These are phyloP conservation scores for Aphanomyces cochlioides DNA, from an alignment of 352 stramenopile genomes.

Conservation along the genomic window DNA sequence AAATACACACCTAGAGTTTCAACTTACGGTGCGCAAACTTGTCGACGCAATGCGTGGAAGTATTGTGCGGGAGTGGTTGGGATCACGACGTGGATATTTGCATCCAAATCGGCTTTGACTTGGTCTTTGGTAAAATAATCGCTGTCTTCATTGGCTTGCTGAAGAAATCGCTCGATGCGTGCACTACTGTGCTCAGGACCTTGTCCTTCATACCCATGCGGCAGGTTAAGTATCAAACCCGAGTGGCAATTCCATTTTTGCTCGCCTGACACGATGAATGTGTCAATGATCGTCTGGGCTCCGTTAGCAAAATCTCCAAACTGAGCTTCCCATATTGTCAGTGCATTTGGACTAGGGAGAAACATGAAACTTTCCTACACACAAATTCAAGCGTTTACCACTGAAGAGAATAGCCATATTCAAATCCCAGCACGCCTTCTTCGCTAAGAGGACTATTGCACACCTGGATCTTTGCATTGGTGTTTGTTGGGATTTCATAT, in stretches of 20 bases:
- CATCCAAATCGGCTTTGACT: conserved; percentile 44
- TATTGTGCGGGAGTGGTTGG: conserved; percentile 92
- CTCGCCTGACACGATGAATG: conserved; percentile 76
- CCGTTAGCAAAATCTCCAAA: conserved; percentile 88
- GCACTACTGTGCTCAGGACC: conserved; percentile 81
- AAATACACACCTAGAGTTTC: conserved; percentile 2
- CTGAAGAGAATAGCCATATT: conserved; percentile 84
- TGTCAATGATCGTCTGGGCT: conserved; percentile 86
- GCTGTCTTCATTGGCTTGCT: conserved; percentile 71
- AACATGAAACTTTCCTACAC: neutral
- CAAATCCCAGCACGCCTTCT: conserved; percentile 80
- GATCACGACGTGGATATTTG: conserved; percentile 83
- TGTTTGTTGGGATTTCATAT: conserved; percentile 11
- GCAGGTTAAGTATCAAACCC: conserved; percentile 69
- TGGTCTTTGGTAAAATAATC: conserved; percentile 53
- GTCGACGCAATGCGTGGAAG: conserved; percentile 92
- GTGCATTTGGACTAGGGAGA: conserved; percentile 44
- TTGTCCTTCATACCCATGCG: conserved; percentile 84
- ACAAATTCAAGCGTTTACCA: conserved; percentile 38
- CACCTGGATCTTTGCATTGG: conserved; percentile 44
- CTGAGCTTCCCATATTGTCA: conserved; percentile 91
- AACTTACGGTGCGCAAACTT: conserved; percentile 41
- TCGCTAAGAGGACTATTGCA: conserved; percentile 83
- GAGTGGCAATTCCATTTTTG: conserved; percentile 90
- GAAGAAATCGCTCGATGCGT: conserved; percentile 80